These are phyloP conservation scores for Choiromyces venosus DNA, from an alignment of 495 filamentous ascomycete species.

Conservation along the genomic window DNA sequence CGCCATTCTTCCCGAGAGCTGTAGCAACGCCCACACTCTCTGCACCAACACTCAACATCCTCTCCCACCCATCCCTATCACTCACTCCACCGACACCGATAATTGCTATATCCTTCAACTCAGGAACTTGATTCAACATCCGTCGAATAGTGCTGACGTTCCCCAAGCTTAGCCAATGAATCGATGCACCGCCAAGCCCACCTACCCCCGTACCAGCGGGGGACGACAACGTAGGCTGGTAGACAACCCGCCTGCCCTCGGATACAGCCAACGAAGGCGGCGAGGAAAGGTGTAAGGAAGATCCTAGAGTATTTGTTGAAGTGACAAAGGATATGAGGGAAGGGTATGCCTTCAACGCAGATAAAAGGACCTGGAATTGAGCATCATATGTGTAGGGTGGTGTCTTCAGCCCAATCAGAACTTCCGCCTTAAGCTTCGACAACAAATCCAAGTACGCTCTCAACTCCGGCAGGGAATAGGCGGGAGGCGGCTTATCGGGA, in stretches of 20 bases:
- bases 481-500: slow-evolving; percentile 58
- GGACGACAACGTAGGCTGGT: slow-evolving; percentile 42
- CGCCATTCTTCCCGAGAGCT: slow-evolving; percentile 56
- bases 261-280: slow-evolving; percentile 12
- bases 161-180: slow-evolving; percentile 68
- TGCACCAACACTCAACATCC: slow-evolving; percentile 62
- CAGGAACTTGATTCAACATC: slow-evolving; percentile 50
- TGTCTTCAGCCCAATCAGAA: slow-evolving; percentile 60
- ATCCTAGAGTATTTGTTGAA: slow-evolving; percentile 66
- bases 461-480: slow-evolving; percentile 52
- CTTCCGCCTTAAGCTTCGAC: not conserved
- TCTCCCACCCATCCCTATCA: slow-evolving; percentile 53
- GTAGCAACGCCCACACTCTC: slow-evolving; percentile 59
- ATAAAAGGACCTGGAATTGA: slow-evolving; percentile 54
- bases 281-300: slow-evolving; percentile 52
- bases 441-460: slow-evolving; percentile 49
- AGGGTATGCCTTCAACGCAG: slow-evolving; percentile 43
- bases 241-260: slow-evolving; percentile 6
- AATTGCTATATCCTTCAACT: slow-evolving; percentile 50
- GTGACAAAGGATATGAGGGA: slow-evolving; percentile 57
- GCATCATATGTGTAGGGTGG: slow-evolving; percentile 64
- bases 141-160: slow-evolving; percentile 59
- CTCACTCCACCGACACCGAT: slow-evolving; percentile 65
- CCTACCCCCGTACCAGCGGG: slow-evolving; percentile 55
- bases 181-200: slow-evolving; percentile 59